phyloP scores from a whole-genome alignment of 768 basidiomycete genomes.

The Lepiota venenata region DNA sequence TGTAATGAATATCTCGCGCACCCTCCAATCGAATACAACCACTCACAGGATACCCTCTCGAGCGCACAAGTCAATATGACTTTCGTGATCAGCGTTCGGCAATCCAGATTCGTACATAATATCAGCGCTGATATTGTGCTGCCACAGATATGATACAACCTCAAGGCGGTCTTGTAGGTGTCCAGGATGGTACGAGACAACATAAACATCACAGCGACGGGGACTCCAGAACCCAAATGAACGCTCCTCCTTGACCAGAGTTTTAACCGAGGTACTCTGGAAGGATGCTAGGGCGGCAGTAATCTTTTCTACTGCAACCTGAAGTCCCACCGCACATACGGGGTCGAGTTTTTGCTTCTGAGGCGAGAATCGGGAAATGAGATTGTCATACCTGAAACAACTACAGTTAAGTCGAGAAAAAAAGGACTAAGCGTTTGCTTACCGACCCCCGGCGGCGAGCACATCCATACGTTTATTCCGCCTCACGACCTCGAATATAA shows the following conservation, averaged over 20 bases:
- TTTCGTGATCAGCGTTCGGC: constrained; percentile 59
- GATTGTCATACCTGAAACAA: constrained; percentile 59
- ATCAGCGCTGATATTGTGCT: constrained; percentile 80
- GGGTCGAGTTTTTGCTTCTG: constrained; percentile 50
- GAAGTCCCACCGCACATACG: constrained; percentile 68
- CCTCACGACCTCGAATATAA: constrained; percentile 72
- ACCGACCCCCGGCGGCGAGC: constrained; percentile 83
- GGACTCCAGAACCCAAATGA: constrained; percentile 91
- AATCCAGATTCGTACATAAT: constrained; percentile 82
- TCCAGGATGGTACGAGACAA: constrained; percentile 75
- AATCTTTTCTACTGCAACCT: constrained; percentile 80
- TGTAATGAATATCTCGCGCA: not conserved
- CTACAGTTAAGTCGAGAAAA: too few species aligned
- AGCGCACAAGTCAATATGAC: constrained; percentile 62
- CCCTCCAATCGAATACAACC: not conserved
- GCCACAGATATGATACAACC: constrained; percentile 74
- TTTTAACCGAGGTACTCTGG: constrained; percentile 66
- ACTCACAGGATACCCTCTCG: constrained; percentile 84
- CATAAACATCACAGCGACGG: constrained; percentile 84
- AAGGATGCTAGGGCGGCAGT: constrained; percentile 63
- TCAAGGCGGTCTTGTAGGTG: constrained; percentile 76
- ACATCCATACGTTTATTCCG: constrained; percentile 65
- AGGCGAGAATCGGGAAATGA: constrained; percentile 59
- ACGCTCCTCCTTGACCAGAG: constrained; percentile 70
- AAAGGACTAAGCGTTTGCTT: constrained; percentile 18